A percentile compares a stretch with the other conserved stretches of the same genome.
These are phyloP conservation scores for Starmerella bacillaris DNA, from an alignment of 805 yeast species.

Conservation along the genomic window DNA sequence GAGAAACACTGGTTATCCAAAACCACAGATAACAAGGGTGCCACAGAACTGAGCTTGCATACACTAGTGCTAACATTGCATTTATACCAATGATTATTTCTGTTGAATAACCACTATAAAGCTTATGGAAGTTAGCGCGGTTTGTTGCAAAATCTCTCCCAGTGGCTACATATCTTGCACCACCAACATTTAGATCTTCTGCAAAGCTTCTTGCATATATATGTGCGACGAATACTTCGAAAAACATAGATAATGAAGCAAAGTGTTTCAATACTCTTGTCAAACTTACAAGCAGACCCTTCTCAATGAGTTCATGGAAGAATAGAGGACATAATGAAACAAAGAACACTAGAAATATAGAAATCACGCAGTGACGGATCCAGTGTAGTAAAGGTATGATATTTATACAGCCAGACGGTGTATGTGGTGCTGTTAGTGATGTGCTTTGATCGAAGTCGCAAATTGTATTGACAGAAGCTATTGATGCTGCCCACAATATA, in stretches of 20 bases:
- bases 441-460: slow-evolving; percentile 42
- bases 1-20: slow-evolving; percentile 74
- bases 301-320: slow-evolving; percentile 60
- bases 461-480: slow-evolving; percentile 41
- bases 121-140: slow-evolving; percentile 43
- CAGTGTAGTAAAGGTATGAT: slow-evolving; percentile 54
- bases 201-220: slow-evolving; percentile 54
- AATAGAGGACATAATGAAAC: slow-evolving; percentile 58
- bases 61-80: slow-evolving; percentile 35
- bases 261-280: slow-evolving; percentile 49
- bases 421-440: slow-evolving; percentile 43
- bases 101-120: slow-evolving; percentile 52
- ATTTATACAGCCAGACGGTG: slow-evolving; percentile 55
- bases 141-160: slow-evolving; percentile 71
- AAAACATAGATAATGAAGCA: slow-evolving; percentile 53
- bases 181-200: slow-evolving; percentile 55
- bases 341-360: slow-evolving; percentile 56
- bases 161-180: slow-evolving; percentile 66
- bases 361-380: slow-evolving; percentile 54
- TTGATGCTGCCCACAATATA: slow-evolving; percentile 41
- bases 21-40: slow-evolving; percentile 78
- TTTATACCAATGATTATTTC: slow-evolving; percentile 37
- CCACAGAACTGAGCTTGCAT: slow-evolving; percentile 48
- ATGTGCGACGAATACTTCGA: slow-evolving; percentile 64
- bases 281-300: slow-evolving; percentile 54